Evolutionary conservation across 768 basidiomycete species (phyloP).

Genomic region (Lactarius psammicola): DNA sequence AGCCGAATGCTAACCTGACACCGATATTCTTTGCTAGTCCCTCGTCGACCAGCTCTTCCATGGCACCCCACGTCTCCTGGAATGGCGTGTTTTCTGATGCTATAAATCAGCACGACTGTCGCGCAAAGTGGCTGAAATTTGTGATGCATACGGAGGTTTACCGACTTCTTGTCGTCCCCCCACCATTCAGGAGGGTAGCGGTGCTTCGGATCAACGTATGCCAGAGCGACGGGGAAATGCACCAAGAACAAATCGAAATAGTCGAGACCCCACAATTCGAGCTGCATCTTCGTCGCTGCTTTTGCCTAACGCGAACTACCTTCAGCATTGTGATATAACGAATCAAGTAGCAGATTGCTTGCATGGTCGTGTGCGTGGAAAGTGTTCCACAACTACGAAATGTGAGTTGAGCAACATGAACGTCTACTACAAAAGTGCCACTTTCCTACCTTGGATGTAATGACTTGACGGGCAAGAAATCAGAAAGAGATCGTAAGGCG

Average conservation of each 20-base stretch:
- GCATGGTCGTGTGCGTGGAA: slow-evolving; percentile 80
- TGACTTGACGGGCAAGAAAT: slow-evolving; percentile 45
- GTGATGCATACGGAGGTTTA: slow-evolving; percentile 53
- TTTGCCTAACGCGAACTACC: slow-evolving; percentile 44
- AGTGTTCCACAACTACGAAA: slow-evolving; percentile 76
- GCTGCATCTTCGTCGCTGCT: slow-evolving; percentile 56
- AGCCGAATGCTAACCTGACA: slow-evolving; percentile 47
- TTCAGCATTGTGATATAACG: neutral
- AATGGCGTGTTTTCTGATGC: slow-evolving; percentile 60
- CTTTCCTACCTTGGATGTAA: slow-evolving; percentile 70
- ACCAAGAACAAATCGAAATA: slow-evolving; percentile 81
- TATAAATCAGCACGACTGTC: slow-evolving; percentile 1
- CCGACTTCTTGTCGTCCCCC: slow-evolving; percentile 61
- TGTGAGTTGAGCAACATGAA: slow-evolving; percentile 4
- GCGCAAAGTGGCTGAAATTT: neutral
- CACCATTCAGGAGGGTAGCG: slow-evolving; percentile 85
- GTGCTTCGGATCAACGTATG: slow-evolving; percentile 73
- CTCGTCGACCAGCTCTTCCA: slow-evolving; percentile 76
- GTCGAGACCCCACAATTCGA: slow-evolving; percentile 78
- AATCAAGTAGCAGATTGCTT: slow-evolving; percentile 30
- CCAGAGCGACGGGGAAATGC: slow-evolving; percentile 82
- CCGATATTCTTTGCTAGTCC: slow-evolving; percentile 78
- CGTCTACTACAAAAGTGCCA: neutral
- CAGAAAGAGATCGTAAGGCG: neutral
- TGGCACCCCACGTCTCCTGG: slow-evolving; percentile 78